Conservation (phyloP, 371 early-diverging fungal species). For the Mortierella sp. region DNA sequence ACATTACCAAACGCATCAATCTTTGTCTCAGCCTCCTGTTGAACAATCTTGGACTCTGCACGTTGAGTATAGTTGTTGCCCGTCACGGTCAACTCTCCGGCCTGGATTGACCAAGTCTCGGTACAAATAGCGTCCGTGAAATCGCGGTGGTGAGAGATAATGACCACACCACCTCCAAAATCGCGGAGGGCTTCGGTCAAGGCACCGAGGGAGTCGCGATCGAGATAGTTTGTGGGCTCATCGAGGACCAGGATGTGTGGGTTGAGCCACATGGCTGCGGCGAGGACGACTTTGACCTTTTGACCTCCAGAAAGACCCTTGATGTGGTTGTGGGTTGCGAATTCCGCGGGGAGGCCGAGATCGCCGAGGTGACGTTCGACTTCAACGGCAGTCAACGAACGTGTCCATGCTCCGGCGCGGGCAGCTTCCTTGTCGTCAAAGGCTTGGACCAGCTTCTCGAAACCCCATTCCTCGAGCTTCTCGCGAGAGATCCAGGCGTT, state of each 20-base stretch:
- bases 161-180: conserved; percentile 84
- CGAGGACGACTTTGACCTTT: conserved; percentile 92
- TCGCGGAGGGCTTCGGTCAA: conserved; percentile 75
- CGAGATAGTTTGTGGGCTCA: conserved; percentile 92
- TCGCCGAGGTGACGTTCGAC: conserved; percentile 80
- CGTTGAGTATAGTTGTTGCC: conserved; percentile 55
- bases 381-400: conserved; percentile 76
- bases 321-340: conserved; percentile 87
- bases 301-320: conserved; percentile 93
- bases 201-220: conserved; percentile 84
- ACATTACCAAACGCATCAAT: conserved; percentile 59
- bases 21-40: conserved; percentile 52
- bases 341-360: conserved; percentile 79
- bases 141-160: conserved; percentile 83
- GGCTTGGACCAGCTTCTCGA: conserved; percentile 76
- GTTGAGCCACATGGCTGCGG: conserved; percentile 87
- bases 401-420: conserved; percentile 71
- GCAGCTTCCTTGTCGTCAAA: conserved; percentile 78
- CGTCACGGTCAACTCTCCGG: conserved; percentile 65
- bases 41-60: conserved; percentile 50
- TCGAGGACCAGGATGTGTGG: conserved; percentile 93
- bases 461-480: conserved; percentile 78
- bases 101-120: conserved; percentile 85
- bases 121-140: conserved; percentile 80
- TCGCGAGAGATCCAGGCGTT: conserved; percentile 83